Evolutionary conservation across 257 asterid species (phyloP).

Genomic region (Jacaranda mimosifolia): DNA sequence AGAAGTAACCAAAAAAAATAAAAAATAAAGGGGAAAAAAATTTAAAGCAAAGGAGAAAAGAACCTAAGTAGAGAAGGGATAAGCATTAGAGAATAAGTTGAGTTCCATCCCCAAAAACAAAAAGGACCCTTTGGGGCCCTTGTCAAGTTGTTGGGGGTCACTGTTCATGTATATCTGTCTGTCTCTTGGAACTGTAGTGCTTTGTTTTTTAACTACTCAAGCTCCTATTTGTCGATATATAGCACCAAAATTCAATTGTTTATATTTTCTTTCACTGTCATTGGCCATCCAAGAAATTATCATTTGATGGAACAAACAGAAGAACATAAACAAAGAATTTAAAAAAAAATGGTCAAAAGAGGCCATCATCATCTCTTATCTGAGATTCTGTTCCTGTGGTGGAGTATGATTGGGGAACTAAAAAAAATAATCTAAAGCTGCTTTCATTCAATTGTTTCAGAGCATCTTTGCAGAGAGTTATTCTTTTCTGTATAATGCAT

Average conservation of each 20-base stretch:
- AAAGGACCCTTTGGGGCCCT: constrained; percentile 43
- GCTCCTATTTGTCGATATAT: neutral
- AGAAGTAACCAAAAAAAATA: neutral
- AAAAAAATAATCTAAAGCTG: constrained; percentile 63
- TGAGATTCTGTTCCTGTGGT: constrained; percentile 87
- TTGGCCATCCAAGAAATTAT: constrained; percentile 40
- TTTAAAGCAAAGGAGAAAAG: constrained; percentile 1
- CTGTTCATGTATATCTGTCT: constrained; percentile 40
- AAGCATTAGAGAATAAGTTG: constrained; percentile 41
- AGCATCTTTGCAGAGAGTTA: constrained; percentile 65
- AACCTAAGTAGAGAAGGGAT: constrained; percentile 36
- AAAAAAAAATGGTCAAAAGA: constrained; percentile 49
- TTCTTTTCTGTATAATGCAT: constrained; percentile 22
- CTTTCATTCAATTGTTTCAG: constrained; percentile 55
- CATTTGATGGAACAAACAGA: constrained; percentile 50
- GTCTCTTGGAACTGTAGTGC: constrained; percentile 41
- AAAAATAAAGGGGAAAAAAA: neutral
- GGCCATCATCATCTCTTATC: constrained; percentile 67
- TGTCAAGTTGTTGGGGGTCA: constrained; percentile 48
- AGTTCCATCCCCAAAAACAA: constrained; percentile 41
- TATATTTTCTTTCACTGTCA: constrained; percentile 23
- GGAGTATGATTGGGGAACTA: constrained; percentile 63
- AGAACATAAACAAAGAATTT: neutral
- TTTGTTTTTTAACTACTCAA: constrained; percentile 33
- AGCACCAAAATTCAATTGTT: neutral